A percentile compares a stretch with the other conserved stretches of the same genome.
phyloP scores from a whole-genome alignment of 495 filamentous ascomycete species.

The Neurospora sp. region DNA sequence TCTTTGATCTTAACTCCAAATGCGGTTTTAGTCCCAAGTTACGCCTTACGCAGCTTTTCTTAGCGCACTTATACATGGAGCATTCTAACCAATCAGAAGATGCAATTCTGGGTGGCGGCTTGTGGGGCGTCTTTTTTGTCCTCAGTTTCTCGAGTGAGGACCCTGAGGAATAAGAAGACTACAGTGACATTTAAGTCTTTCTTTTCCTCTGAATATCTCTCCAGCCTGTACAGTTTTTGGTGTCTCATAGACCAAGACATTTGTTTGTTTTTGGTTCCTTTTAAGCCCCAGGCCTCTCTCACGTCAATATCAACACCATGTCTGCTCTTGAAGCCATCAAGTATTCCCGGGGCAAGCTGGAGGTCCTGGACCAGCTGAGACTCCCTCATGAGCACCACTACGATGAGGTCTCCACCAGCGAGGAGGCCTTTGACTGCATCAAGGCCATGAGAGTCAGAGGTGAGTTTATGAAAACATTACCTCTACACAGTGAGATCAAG shows the following conservation, averaged over 20 bases:
- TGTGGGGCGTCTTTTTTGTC: background rate
- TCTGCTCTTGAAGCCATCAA: constrained; percentile 72
- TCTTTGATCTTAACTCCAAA: background rate
- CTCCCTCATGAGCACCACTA: constrained; percentile 82
- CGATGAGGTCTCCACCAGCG: constrained; percentile 57
- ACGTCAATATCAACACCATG: constrained; percentile 17
- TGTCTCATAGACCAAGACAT: background rate
- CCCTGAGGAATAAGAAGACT: background rate
- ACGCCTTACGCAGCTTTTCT: background rate
- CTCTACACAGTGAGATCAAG: background rate
- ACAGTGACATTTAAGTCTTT: background rate
- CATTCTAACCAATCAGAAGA: background rate
- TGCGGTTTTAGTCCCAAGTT: background rate
- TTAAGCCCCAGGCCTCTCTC: background rate
- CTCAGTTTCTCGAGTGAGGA: background rate
- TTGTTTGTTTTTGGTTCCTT: background rate
- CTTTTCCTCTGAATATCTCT: background rate
- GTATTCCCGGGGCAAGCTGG: constrained; percentile 64
- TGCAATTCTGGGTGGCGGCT: background rate
- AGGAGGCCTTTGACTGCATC: constrained; percentile 88
- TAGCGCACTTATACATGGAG: background rate
- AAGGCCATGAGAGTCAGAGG: constrained; percentile 73
- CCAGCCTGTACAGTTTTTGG: background rate
- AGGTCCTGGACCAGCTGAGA: constrained; percentile 82
- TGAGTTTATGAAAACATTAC: background rate